These are phyloP conservation scores for Exophiala mesophila DNA, from an alignment of 2,329 filamentous ascomycete species.

Conservation along the genomic window DNA sequence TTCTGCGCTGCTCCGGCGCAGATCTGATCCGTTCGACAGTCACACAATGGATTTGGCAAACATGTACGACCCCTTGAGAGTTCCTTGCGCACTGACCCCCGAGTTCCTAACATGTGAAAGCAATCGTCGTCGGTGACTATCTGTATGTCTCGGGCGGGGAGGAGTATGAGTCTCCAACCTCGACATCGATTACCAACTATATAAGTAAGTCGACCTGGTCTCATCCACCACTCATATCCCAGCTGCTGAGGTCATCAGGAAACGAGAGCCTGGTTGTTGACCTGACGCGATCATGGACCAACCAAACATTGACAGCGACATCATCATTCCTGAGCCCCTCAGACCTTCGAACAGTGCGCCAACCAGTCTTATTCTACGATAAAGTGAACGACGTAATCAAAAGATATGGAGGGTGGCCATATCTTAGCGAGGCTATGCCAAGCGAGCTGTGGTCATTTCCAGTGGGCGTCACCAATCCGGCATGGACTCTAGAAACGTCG, in stretches of 20 bases:
- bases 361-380: conserved; percentile 15
- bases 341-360: conserved; percentile 8
- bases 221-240: background rate
- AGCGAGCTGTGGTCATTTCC: conserved; percentile 13
- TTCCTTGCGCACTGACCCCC: background rate
- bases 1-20: background rate
- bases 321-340: background rate
- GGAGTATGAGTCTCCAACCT: conserved; percentile 4
- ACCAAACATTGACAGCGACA: conserved; percentile 7
- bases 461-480: conserved; percentile 2
- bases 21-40: background rate
- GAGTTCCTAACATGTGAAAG: conserved; percentile 4
- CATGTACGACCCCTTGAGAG: conserved; percentile 2
- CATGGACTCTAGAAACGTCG: conserved; percentile 8
- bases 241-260: conserved; percentile 4
- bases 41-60: conserved; percentile 12
- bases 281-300: conserved; percentile 18
- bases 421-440: conserved; percentile 3
- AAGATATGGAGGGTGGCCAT: conserved; percentile 18
- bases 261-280: conserved; percentile 12
- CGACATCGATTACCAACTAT: too few relatives aligned
- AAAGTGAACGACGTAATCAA: conserved; percentile 10
- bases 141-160: conserved; percentile 18
- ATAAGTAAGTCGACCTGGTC: too few relatives aligned
- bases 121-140: conserved; percentile 7